Conservation (phyloP, 2,329 filamentous ascomycete species). For the Fusarium beomiforme region DNA sequence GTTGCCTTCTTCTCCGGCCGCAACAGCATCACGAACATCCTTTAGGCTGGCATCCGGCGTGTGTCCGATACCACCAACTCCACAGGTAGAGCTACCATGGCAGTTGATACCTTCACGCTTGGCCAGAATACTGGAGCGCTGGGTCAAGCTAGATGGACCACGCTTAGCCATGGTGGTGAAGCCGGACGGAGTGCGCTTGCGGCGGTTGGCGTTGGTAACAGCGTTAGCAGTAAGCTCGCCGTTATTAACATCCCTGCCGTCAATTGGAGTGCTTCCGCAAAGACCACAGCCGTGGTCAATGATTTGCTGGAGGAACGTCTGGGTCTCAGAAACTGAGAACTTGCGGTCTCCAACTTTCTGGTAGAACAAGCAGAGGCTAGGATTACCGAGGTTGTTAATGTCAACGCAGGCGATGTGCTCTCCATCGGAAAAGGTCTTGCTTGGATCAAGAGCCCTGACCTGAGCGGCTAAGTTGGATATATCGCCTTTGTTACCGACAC, state of each 20-base stretch:
- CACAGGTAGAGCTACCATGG: not conserved
- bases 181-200: not conserved
- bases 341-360: not conserved
- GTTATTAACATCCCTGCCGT: not conserved
- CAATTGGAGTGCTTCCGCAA: not conserved
- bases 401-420: not conserved
- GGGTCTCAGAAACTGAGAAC: not conserved
- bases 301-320: not conserved
- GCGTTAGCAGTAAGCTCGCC: not conserved
- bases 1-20: not conserved
- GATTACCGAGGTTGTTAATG: not conserved
- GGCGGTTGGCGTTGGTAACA: not conserved
- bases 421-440: not conserved
- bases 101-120: not conserved
- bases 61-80: not conserved
- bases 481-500: not conserved
- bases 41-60: not conserved
- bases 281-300: not conserved
- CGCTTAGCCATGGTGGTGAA: too few species aligned
- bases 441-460: not conserved
- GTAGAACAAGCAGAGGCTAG: not conserved
- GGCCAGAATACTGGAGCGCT: not conserved
- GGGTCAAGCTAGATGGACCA: not conserved
- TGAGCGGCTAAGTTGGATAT: not conserved
- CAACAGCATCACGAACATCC: constrained; percentile 3